Percentiles rank a stretch among this genome's conserved stretches.
Conservation (phyloP, 1,139 yeast genomes). For the Meyerozyma carpophila region DNA sequence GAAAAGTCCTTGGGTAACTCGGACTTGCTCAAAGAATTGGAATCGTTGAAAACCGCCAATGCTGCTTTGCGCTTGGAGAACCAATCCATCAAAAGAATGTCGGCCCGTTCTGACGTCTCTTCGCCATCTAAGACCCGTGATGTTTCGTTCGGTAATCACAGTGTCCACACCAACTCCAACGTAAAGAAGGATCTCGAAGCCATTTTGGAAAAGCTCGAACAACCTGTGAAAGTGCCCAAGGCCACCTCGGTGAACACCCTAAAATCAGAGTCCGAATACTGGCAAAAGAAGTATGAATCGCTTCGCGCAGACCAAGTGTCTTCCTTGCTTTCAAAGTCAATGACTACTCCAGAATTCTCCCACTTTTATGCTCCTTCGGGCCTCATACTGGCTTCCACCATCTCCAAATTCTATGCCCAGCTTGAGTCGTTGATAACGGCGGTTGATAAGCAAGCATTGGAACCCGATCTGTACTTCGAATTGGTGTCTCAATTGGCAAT, state of each 20-base stretch:
- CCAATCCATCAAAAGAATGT: conserved; percentile 26
- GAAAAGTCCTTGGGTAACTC: neutral
- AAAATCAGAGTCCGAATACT: conserved; percentile 27
- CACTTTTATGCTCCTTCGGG: conserved; percentile 36
- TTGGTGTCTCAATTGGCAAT: conserved; percentile 49
- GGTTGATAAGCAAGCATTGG: conserved; percentile 27
- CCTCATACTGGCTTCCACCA: conserved; percentile 36
- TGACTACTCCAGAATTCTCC: conserved; percentile 20
- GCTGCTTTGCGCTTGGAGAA: conserved; percentile 38
- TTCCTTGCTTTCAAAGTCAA: conserved; percentile 17
- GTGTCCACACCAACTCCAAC: conserved; percentile 3
- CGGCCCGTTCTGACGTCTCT: conserved; percentile 10
- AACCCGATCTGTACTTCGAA: conserved; percentile 46
- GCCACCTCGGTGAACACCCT: conserved; percentile 18
- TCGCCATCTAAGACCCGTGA: conserved; percentile 11
- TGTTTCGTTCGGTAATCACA: neutral
- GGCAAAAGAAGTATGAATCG: conserved; percentile 47
- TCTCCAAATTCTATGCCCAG: conserved; percentile 42
- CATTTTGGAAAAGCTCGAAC: conserved; percentile 26
- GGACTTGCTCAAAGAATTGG: conserved; percentile 9
- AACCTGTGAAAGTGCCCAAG: conserved; percentile 18
- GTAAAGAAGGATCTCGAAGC: conserved; percentile 16
- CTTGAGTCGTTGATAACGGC: conserved; percentile 40
- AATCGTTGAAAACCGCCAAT: conserved; percentile 20
- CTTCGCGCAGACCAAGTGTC: conserved; percentile 27